These are phyloP conservation scores for Artomyces pyxidatus DNA, from an alignment of 768 basidiomycete genomes.

Conservation along the genomic window DNA sequence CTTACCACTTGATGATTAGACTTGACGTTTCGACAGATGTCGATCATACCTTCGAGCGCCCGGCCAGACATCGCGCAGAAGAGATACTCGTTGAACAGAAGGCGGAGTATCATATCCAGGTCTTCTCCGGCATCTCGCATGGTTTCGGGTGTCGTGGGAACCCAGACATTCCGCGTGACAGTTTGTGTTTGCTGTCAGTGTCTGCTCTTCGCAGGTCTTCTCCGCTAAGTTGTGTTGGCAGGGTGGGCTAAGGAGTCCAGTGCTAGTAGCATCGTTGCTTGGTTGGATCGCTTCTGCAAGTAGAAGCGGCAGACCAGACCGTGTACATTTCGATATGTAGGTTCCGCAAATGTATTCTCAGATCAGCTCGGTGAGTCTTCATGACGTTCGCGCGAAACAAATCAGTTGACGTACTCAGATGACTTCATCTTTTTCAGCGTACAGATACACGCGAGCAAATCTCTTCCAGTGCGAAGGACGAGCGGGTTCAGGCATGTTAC, in stretches of 20 bases:
- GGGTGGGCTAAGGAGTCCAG: constrained; percentile 6
- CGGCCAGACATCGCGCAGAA: background rate
- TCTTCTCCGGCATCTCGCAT: background rate
- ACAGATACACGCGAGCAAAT: too few relatives aligned
- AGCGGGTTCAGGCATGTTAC: too few relatives aligned
- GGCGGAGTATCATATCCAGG: background rate
- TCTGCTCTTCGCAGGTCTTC: too few relatives aligned
- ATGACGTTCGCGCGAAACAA: too few relatives aligned
- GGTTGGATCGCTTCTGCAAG: background rate
- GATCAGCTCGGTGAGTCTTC: too few relatives aligned
- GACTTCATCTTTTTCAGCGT: too few relatives aligned
- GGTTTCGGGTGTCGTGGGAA: background rate
- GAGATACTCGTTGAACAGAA: background rate
- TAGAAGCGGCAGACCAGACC: too few relatives aligned
- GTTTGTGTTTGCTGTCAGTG: background rate
- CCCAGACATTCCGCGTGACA: background rate
- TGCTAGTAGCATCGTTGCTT: background rate
- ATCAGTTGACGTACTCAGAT: too few relatives aligned
- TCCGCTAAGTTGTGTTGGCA: too few relatives aligned
- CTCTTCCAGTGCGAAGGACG: too few relatives aligned
- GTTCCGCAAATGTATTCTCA: too few relatives aligned
- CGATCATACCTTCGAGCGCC: background rate
- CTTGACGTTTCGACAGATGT: background rate
- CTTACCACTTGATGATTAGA: background rate
- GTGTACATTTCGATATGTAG: too few relatives aligned